These are phyloP conservation scores for Ophiostoma sp. DNA, from an alignment of 2,329 filamentous ascomycete genomes.

Conservation along the genomic window DNA sequence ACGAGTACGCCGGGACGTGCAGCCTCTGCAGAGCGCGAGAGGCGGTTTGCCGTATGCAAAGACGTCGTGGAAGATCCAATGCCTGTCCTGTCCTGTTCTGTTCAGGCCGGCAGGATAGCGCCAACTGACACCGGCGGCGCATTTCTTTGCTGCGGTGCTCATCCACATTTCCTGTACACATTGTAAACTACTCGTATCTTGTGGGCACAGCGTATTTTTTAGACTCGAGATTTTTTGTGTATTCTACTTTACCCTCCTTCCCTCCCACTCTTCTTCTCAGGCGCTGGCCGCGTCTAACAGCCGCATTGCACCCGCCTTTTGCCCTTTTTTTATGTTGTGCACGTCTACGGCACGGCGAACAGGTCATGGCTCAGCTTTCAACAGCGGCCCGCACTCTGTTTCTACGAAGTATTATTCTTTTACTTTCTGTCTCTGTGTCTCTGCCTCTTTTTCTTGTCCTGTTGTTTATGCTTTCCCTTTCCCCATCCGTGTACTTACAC, in stretches of 20 bases:
- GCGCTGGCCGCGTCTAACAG: slow-evolving; percentile 20
- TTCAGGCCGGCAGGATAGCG: neutral
- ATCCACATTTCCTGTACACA: no score
- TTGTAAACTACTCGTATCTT: neutral
- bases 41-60: neutral
- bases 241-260: neutral
- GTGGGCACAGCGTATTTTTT: neutral
- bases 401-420: neutral
- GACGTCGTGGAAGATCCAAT: slow-evolving; percentile 10
- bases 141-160: slow-evolving; percentile 4
- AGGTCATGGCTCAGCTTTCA: slow-evolving; percentile 11
- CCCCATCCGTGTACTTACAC: slow-evolving; percentile 16
- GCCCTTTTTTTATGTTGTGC: slow-evolving; percentile 14
- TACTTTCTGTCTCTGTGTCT: neutral
- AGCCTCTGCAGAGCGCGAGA: slow-evolving; percentile 10
- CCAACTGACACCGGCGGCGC: slow-evolving; percentile 9
- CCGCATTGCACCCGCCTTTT: slow-evolving; percentile 16
- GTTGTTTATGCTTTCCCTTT: slow-evolving; percentile 3
- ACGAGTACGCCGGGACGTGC: slow-evolving; percentile 18
- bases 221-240: neutral
- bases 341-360: slow-evolving; percentile 21
- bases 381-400: neutral
- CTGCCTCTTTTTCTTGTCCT: neutral
- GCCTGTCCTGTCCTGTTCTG: neutral
- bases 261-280: neutral